Base-by-base conservation (phyloP, 805 yeast species). In the Torulaspora maleeae region DNA sequence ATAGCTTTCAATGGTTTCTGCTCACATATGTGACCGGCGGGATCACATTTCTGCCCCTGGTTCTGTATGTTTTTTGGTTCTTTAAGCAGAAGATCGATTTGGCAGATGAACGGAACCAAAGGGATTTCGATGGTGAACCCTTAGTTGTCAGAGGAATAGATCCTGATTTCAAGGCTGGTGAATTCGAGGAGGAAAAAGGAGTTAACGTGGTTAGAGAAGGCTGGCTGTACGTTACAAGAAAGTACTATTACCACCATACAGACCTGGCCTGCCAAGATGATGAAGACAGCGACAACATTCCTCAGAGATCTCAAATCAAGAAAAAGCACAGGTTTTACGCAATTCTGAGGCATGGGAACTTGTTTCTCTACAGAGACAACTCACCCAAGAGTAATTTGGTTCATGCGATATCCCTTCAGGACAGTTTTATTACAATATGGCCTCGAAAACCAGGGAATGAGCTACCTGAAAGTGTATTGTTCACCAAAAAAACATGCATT, bases 161-260 rank as follows among this genome's bases (percentile, higher is more conserved):
- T 35, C 66, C 68, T 5, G 55, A 63, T 2, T 66, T 82, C 41
- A 79, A 75, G 51, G 79, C 82, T 3, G 85, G 85, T 0, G 81
- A 77, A 48, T 56, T 83, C n/a, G 81, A 82, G 45, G 90, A 85
- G 54, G 64, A 67, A 10, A 65, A 68, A 32, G 95, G 93, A 3
- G 77, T 83, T 1, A 78, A 79, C 20, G 76, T 87, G 0, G 75
- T 66, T 53, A 78, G 75, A 59, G 69, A 78, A 9, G 96, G 95
- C 7, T 86, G 95, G 95, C 67, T 88, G 2, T 78, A 83, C 2
- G 90, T 90, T n/a, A 85, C 95, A 0, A 81, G 79, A 49, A 91
- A 85, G 52, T 86, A 82, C 60, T 73, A 83, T 66, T 69, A 74
- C 46, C 70, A 76, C 65, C 58, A 83, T n/a, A 50, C 58, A n/a